Conservation (phyloP, 73 alveolate species). For the Paramecium biaurelia region DNA sequence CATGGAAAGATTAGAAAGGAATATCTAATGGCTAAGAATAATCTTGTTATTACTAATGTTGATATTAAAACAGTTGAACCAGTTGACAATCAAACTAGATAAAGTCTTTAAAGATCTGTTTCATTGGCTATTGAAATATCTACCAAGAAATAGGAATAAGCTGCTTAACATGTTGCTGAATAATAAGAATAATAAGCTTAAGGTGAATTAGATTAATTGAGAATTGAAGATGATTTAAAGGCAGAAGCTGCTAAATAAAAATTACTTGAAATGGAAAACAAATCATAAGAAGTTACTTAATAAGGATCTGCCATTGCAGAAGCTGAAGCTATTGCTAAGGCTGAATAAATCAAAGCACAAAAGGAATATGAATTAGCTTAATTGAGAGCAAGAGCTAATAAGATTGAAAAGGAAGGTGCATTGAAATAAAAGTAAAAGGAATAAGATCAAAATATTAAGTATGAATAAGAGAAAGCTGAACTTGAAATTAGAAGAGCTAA, state of each 20-base stretch:
- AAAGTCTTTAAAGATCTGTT: conserved; percentile 74
- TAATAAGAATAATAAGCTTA: conserved; percentile 80
- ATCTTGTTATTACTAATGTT: conserved; percentile 72
- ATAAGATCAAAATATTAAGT: conserved; percentile 65
- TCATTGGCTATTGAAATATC: conserved; percentile 91
- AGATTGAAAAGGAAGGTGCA: conserved; percentile 69
- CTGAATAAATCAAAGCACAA: conserved; percentile 73
- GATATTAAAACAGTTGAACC: conserved; percentile 87
- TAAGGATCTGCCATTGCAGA: conserved; percentile 84
- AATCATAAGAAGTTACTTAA: conserved; percentile 47
- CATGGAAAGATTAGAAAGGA: conserved; percentile 74
- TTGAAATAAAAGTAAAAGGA: conserved; percentile 57
- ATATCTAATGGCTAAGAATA: conserved; percentile 63
- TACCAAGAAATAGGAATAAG: conserved; percentile 80
- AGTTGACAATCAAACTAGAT: conserved; percentile 78
- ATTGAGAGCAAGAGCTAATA: conserved; percentile 71
- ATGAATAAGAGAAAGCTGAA: conserved; percentile 64
- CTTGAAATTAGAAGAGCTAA: conserved; percentile 72
- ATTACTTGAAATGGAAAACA: conserved; percentile 51
- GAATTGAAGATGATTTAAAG: conserved; percentile 77
- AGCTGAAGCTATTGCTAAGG: conserved; percentile 78
- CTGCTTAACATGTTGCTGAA: conserved; percentile 83
- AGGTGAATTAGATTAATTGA: conserved; percentile 77
- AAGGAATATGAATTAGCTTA: conserved; percentile 74
- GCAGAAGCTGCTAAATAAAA: conserved; percentile 70